Conservation (phyloP, 139 green algal genomes). For the Picochlorum sp. region DNA sequence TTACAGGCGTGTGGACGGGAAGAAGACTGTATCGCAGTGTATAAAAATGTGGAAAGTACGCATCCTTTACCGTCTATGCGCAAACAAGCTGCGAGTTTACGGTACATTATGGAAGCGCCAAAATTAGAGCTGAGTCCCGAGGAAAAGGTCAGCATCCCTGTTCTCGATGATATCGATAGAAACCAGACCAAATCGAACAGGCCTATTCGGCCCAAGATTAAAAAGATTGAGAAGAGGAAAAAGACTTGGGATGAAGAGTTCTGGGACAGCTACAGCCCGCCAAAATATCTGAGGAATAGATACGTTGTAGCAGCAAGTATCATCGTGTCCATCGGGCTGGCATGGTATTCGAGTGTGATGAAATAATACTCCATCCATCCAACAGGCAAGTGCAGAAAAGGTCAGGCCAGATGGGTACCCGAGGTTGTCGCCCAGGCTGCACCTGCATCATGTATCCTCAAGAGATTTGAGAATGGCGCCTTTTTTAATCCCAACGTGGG, state of each 20-base stretch:
- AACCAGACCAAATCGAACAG: conserved; percentile 12
- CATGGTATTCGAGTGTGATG: conserved; percentile 26
- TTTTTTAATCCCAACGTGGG: no score
- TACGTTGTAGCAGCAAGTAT: conserved; percentile 45
- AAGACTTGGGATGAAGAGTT: conserved; percentile 58
- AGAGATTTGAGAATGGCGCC: no score
- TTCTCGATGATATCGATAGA: conserved; percentile 46
- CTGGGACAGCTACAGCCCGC: conserved; percentile 50
- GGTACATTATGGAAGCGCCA: conserved; percentile 79
- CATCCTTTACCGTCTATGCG: conserved; percentile 30
- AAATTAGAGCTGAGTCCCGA: conserved; percentile 59
- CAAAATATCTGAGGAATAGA: conserved; percentile 36
- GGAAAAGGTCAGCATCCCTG: conserved; percentile 64
- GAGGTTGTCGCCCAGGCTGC: no score
- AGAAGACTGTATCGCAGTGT: conserved; percentile 66
- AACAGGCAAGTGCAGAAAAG: no score
- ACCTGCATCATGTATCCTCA: no score
- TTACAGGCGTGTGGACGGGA: conserved; percentile 69
- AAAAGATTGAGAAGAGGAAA: conserved; percentile 7
- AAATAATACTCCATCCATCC: no score
- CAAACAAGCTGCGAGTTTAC: conserved; percentile 39
- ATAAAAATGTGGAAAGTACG: conserved; percentile 50
- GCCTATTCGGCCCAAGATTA: not conserved
- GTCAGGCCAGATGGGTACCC: no score
- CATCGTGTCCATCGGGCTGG: conserved; percentile 28